Evolutionary conservation across 1,284 basidiomycete genomes (phyloP), one percentile per base, ranked within the genome.

Genomic region (Cerioporus squamosus): DNA sequence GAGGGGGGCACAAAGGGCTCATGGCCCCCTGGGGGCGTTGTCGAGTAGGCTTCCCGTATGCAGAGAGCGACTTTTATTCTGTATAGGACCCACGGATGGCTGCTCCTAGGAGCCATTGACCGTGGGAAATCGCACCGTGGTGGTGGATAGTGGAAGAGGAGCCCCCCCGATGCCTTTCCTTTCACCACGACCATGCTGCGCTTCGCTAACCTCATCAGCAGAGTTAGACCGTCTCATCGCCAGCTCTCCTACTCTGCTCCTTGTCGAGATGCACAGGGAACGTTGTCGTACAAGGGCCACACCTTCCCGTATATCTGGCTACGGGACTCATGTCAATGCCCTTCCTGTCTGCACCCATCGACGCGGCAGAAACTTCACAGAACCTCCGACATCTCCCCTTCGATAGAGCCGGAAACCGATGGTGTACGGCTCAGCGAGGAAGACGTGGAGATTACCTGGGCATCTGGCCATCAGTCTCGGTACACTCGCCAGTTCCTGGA

Each of bases 291-390:
- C 61, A 66, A 68, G 24, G 68, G 65, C 9, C 52, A 40, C 6
- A 38, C 55, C 6, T 68, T 68, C 22, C 68, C 78, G 5, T 77
- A 68, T 54, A 66, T 75, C 59, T 77, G 79, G 72, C 78, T 90
- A 5, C 77, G 85, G 20, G 87, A 89, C 66, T 75, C 81, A 0
- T 88, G 86, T 64, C 76, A 76, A 38, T 85, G 85, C 61, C 67
- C 74, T 0, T 61, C 70, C 8, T 85, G 85, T 64, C 72, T 87
- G 1, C 82, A 89, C 64, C 78, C 81, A 0, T 76, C 77, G 2
- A 87, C 83, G 0, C 72, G 74, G 10, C 87, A 90, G 69, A 86
- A 85, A 63, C 79, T 94, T 1, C 88, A 90, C 69, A 77, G 84
- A 49, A 86, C 91, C 0, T 85, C 88, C 0, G 88, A 91, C 75